These are phyloP conservation scores for Barnettozyma populi DNA, from an alignment of 805 yeast genomes.

Conservation along the genomic window DNA sequence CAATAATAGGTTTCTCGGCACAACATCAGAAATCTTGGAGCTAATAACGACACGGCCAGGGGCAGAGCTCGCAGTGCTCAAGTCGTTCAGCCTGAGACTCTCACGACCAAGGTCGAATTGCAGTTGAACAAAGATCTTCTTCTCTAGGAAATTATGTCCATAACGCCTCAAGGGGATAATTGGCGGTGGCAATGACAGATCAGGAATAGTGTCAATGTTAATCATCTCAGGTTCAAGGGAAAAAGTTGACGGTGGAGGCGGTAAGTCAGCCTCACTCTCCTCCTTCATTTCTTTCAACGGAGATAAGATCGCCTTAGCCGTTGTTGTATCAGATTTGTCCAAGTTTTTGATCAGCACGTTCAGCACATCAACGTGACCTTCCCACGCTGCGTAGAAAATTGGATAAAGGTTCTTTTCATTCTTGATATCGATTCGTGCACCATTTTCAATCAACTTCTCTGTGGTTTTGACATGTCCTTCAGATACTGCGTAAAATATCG, in stretches of 20 bases:
- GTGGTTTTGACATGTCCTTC: constrained; percentile 77
- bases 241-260: constrained; percentile 19
- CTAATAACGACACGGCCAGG: constrained; percentile 84
- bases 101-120: constrained; percentile 49
- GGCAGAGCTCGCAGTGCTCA: constrained; percentile 31
- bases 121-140: constrained; percentile 78
- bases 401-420: constrained; percentile 84
- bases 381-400: constrained; percentile 86
- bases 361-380: constrained; percentile 82
- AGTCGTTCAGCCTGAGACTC: constrained; percentile 42
- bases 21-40: constrained; percentile 68
- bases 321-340: constrained; percentile 12
- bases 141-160: constrained; percentile 93
- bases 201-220: constrained; percentile 76
- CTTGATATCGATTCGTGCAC: constrained; percentile 60
- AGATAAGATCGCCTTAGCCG: constrained; percentile 15
- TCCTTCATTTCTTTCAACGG: constrained; percentile 19
- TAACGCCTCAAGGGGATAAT: constrained; percentile 88
- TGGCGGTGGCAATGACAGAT: constrained; percentile 90
- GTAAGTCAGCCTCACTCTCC: constrained; percentile 7
- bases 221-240: constrained; percentile 24
- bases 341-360: constrained; percentile 51
- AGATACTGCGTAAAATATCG: constrained; percentile 82
- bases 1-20: constrained; percentile 79
- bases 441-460: constrained; percentile 59